A percentile compares a stretch with the other conserved stretches of the same genome.
Conservation (phyloP, 768 basidiomycete species). For the Phlebiopsis flavidoalba region DNA sequence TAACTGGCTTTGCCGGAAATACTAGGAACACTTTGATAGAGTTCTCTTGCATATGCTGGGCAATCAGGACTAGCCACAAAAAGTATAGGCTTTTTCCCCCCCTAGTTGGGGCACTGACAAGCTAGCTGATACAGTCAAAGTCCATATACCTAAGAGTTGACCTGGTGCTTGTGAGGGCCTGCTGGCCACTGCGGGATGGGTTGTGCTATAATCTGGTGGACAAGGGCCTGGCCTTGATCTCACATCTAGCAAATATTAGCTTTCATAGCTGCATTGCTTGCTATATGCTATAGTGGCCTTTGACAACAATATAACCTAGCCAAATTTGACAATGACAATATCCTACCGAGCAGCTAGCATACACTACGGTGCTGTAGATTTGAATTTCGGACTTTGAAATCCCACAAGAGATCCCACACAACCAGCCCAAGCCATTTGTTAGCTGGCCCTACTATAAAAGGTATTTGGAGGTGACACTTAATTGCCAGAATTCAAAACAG, state of each 20-base stretch:
- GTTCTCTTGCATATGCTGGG: neutral
- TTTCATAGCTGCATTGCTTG: neutral
- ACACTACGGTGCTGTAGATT: neutral
- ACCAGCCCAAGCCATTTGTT: too few relatives aligned
- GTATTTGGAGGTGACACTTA: too few relatives aligned
- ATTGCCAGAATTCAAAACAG: too few relatives aligned
- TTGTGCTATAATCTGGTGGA: neutral
- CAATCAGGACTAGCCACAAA: neutral
- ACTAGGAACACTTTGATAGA: neutral
- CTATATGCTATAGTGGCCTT: neutral
- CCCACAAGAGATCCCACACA: neutral
- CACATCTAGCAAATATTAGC: neutral
- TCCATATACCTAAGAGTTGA: neutral
- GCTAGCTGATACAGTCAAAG: neutral
- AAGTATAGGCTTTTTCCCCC: constrained; percentile 6
- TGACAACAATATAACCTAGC: neutral
- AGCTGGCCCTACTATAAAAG: too few relatives aligned
- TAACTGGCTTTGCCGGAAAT: neutral
- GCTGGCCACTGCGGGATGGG: neutral
- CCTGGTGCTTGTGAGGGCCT: constrained; percentile 5
- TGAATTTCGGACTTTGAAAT: neutral
- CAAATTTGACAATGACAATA: neutral
- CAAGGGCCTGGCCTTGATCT: neutral
- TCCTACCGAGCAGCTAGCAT: neutral
- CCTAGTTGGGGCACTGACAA: neutral